Percentiles rank a stretch among this genome's conserved stretches.
Evolutionary conservation across 2,329 filamentous ascomycete genomes (phyloP).

Genomic region (Alternaria angustiovoidea): DNA sequence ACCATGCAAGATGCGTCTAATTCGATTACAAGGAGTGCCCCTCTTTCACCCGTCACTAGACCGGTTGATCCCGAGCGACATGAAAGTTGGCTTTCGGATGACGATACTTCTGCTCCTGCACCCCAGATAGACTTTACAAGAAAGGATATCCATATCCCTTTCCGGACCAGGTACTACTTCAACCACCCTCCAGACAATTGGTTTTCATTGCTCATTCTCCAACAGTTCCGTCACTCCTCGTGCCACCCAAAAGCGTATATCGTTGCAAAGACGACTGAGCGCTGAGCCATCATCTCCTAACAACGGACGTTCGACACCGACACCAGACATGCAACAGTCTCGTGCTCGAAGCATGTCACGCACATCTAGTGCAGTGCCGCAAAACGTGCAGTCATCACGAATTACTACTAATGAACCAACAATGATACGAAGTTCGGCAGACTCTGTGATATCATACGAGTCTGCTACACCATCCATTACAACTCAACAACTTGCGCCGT

Average conservation of each 20-base stretch:
- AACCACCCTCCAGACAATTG: background rate
- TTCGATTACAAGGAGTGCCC: slow-evolving; percentile 29
- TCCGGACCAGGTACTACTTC: slow-evolving; percentile 44
- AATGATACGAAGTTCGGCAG: slow-evolving; percentile 44
- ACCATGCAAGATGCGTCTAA: slow-evolving; percentile 33
- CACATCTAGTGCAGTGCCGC: slow-evolving; percentile 15
- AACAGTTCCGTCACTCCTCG: slow-evolving; percentile 33
- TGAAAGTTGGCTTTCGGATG: slow-evolving; percentile 37
- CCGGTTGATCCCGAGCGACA: slow-evolving; percentile 16
- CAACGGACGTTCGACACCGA: slow-evolving; percentile 26
- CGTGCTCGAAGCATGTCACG: slow-evolving; percentile 26
- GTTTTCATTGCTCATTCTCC: slow-evolving; percentile 20
- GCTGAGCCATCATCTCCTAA: slow-evolving; percentile 22
- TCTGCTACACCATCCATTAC: slow-evolving; percentile 44
- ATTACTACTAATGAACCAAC: slow-evolving; percentile 30
- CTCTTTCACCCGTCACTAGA: slow-evolving; percentile 26
- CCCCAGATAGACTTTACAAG: slow-evolving; percentile 46
- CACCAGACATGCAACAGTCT: slow-evolving; percentile 25
- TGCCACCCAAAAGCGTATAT: slow-evolving; percentile 29
- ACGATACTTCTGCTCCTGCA: slow-evolving; percentile 40
- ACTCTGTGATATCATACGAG: slow-evolving; percentile 48
- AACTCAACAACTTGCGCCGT: slow-evolving; percentile 48
- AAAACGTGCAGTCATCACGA: slow-evolving; percentile 17
- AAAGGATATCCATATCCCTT: slow-evolving; percentile 48
- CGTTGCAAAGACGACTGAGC: slow-evolving; percentile 28